Conservation (phyloP, 768 basidiomycete species). For the Lyophyllum atratum region DNA sequence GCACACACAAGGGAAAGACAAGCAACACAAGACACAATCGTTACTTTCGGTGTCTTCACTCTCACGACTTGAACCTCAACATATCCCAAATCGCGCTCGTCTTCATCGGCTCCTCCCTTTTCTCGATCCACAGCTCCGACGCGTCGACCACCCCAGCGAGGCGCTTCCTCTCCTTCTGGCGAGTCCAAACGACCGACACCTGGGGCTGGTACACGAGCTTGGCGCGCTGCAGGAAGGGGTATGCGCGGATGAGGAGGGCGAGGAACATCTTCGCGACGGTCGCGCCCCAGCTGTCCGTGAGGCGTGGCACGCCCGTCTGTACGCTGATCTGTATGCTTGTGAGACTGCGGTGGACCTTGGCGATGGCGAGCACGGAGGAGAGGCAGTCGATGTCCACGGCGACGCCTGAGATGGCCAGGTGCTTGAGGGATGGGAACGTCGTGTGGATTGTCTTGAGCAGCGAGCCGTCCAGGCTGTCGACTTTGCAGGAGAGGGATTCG, state of each 20-base stretch:
- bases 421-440: slow-evolving; percentile 15
- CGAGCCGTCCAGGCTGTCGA: slow-evolving; percentile 8
- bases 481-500: slow-evolving; percentile 15
- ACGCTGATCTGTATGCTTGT: slow-evolving; percentile 14
- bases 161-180: neutral
- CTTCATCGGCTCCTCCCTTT: slow-evolving; percentile 7
- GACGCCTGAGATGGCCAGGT: slow-evolving; percentile 17
- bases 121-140: slow-evolving; percentile 16
- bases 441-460: slow-evolving; percentile 17
- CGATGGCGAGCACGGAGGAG: slow-evolving; percentile 6
- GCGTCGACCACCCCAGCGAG: neutral
- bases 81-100: slow-evolving; percentile 10
- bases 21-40: no score
- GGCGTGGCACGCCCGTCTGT: slow-evolving; percentile 13
- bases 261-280: slow-evolving; percentile 16
- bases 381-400: slow-evolving; percentile 18
- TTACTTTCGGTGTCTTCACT: no score
- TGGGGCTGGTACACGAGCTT: slow-evolving; percentile 19
- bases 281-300: slow-evolving; percentile 14
- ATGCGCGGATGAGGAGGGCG: slow-evolving; percentile 9
- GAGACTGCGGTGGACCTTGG: slow-evolving; percentile 8
- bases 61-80: slow-evolving; percentile 3
- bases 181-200: slow-evolving; percentile 17
- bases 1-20: no score
- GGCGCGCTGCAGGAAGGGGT: slow-evolving; percentile 14